phyloP scores from a whole-genome alignment of 2,329 filamentous ascomycete genomes.

The Cladophialophora carrionii region DNA sequence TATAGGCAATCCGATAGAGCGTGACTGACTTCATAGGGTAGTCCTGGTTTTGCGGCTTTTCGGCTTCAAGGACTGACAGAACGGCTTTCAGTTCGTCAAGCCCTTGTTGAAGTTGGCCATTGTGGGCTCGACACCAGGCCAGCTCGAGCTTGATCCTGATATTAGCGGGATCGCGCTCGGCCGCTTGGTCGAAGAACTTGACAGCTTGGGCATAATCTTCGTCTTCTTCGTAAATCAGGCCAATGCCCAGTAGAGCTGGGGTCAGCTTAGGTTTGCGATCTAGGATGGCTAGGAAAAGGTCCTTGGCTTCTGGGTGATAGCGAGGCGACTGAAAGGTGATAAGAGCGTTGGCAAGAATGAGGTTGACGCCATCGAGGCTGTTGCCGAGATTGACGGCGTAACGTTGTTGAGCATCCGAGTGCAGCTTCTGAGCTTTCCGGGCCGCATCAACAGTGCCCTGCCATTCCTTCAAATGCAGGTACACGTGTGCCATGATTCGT shows the following conservation, averaged over 20 bases:
- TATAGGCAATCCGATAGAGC: slow-evolving; percentile 83
- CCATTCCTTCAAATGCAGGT: slow-evolving; percentile 81
- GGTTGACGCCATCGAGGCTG: slow-evolving; percentile 72
- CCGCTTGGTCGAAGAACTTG: slow-evolving; percentile 75
- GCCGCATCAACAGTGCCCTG: slow-evolving; percentile 78
- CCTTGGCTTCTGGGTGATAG: slow-evolving; percentile 84
- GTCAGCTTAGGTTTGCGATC: slow-evolving; percentile 75
- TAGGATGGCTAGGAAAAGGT: slow-evolving; percentile 81
- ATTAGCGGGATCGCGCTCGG: slow-evolving; percentile 73
- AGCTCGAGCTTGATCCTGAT: slow-evolving; percentile 80
- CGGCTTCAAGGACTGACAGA: slow-evolving; percentile 65
- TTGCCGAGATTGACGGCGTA: slow-evolving; percentile 72
- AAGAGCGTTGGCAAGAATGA: slow-evolving; percentile 81
- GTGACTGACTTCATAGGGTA: slow-evolving; percentile 80
- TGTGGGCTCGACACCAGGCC: slow-evolving; percentile 87
- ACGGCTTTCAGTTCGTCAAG: slow-evolving; percentile 71
- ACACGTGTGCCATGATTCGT: slow-evolving; percentile 80
- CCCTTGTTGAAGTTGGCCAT: slow-evolving; percentile 72
- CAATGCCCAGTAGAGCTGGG: slow-evolving; percentile 81
- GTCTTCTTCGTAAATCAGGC: slow-evolving; percentile 89
- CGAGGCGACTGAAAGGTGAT: slow-evolving; percentile 89
- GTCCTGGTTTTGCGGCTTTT: slow-evolving; percentile 56
- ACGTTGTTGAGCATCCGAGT: slow-evolving; percentile 46
- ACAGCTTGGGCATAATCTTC: slow-evolving; percentile 83
- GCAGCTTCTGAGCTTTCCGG: slow-evolving; percentile 37